Base-by-base conservation (phyloP, 2,329 filamentous ascomycete genomes). In the Dactylonectria estremocensis region DNA sequence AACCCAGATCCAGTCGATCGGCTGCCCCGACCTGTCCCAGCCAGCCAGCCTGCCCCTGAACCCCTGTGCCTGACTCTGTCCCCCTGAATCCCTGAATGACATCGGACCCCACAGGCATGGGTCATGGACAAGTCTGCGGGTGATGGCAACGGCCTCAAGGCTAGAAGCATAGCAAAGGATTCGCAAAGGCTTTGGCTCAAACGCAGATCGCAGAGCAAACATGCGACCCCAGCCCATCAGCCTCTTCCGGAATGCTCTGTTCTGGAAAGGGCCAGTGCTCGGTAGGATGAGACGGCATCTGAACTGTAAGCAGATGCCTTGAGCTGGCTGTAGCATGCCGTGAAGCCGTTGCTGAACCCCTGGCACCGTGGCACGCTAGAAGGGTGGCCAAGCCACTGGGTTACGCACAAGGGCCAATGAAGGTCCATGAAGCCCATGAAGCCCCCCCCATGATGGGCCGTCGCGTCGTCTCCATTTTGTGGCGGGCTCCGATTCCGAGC, bases 61-160 rank as follows among this genome's bases (percentile, higher is more conserved):
- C 65, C 74, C 73, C 67, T 72, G 72, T 68, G 14, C 56, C 49
- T 57, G 48, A 35, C 43, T 52, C 10, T 20, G 43, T 40, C 24
- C 18, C n/a, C 33, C 74, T 43, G 37, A 40, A 14, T 40, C 72
- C 72, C 74, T 76, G 72, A 74, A 73, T 72, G 67, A 71, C 67
- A 76, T 75, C 61, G 10, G 50, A 61, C 69, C 59, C 72, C 70
- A 67, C 73, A 56, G 58, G 56, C 61, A 67, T 69, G 62, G 66
- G 66, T 58, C 61, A 67, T 69, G 62, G 66, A 65, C 58, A 48
- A 53, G 57, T 57, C 50, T 49, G 63, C 56, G 67, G 54, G 67
- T 61, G 40, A 43, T 40, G 37, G 37, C 37, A 66, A 70, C 72
- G 67, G 57, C 57, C 61, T 64, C 40, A 37, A 61, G 60, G 63